These are phyloP conservation scores for Vaccinium myrtillus DNA, from an alignment of 148 eudicot species.

Conservation along the genomic window DNA sequence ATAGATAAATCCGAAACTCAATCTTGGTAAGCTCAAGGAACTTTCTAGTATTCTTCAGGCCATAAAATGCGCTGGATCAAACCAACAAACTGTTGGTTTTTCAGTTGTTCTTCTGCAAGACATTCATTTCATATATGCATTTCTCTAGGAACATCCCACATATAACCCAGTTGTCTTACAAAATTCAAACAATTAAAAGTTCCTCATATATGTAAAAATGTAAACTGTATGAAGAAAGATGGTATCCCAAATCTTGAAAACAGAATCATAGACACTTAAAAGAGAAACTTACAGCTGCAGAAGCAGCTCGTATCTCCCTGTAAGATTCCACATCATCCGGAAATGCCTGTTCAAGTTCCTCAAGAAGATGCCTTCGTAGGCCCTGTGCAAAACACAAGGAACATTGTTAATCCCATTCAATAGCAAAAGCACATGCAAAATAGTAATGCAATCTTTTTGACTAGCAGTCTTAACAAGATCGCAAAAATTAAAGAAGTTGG, in stretches of 20 bases:
- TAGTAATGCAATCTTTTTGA: background rate
- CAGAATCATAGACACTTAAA: background rate
- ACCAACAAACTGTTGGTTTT: background rate
- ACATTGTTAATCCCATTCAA: background rate
- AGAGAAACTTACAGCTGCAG: constrained; percentile 75
- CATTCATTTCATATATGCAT: background rate
- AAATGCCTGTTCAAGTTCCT: constrained; percentile 84
- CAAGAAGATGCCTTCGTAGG: constrained; percentile 67
- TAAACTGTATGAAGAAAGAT: background rate
- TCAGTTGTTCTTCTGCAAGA: background rate
- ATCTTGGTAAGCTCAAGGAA: background rate
- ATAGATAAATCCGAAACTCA: background rate
- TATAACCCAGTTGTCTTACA: background rate
- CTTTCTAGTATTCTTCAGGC: background rate
- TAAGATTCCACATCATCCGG: constrained; percentile 73
- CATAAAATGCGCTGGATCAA: background rate
- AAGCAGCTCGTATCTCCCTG: constrained; percentile 71
- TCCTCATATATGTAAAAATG: background rate
- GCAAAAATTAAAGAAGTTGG: background rate
- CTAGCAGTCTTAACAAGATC: background rate
- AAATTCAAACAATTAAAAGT: background rate
- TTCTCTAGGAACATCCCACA: background rate
- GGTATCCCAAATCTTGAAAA: background rate
- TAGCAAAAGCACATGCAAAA: background rate
- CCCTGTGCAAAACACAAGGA: constrained; percentile 34